Conservation (phyloP, 495 filamentous ascomycete genomes). For the Penicillium herquei region DNA sequence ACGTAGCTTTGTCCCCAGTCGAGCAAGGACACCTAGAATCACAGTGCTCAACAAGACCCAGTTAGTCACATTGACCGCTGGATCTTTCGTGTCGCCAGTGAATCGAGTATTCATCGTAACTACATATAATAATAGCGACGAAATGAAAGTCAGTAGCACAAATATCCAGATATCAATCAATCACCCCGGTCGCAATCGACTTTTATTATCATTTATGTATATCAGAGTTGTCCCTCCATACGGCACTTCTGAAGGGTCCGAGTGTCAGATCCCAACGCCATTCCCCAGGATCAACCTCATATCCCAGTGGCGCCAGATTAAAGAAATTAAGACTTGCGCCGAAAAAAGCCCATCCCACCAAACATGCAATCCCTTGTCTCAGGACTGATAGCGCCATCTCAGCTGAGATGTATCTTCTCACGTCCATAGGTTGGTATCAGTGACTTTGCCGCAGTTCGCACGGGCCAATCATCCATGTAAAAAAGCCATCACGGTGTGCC, state of each 20-base stretch:
- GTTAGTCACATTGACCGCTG: slow-evolving; percentile 27
- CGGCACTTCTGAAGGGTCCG: not conserved
- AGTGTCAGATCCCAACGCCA: not conserved
- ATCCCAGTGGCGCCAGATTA: not conserved
- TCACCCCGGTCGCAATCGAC: no score
- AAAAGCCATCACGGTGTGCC: not conserved
- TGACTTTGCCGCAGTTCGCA: not conserved
- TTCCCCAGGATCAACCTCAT: not conserved
- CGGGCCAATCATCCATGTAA: not conserved
- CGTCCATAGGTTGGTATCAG: not conserved
- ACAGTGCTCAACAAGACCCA: slow-evolving; percentile 24
- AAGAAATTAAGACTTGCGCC: not conserved
- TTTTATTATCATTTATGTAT: not conserved
- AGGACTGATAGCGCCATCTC: not conserved
- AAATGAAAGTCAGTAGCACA: not conserved
- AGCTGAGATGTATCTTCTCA: not conserved
- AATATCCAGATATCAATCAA: no score
- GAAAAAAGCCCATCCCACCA: not conserved
- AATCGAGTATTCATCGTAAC: slow-evolving; percentile 6
- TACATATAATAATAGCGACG: not conserved
- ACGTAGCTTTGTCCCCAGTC: slow-evolving; percentile 27
- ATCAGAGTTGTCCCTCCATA: not conserved
- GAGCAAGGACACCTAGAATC: slow-evolving; percentile 20
- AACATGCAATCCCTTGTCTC: not conserved
- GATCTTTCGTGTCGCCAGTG: slow-evolving; percentile 13